A percentile compares a stretch with the other conserved stretches of the same genome.
These are phyloP conservation scores for Capsella bursapastoris DNA, from an alignment of 345 rosid genomes.

Conservation along the genomic window DNA sequence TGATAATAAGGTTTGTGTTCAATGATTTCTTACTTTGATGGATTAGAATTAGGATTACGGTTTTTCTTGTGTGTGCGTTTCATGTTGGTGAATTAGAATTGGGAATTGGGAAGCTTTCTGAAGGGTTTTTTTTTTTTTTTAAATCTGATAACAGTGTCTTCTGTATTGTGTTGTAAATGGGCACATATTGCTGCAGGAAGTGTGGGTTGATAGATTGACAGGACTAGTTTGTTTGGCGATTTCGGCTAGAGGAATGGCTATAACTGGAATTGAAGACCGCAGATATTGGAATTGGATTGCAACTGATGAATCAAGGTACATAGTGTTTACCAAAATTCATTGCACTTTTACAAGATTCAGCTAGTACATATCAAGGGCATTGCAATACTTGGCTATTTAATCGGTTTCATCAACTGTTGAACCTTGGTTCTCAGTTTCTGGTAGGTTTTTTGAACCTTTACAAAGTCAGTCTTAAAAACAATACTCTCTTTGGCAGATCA, in stretches of 20 bases:
- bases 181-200: slow-evolving; percentile 56
- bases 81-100: not conserved
- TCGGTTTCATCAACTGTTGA: not conserved
- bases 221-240: slow-evolving; percentile 85
- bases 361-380: not conserved
- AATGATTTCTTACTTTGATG: not conserved
- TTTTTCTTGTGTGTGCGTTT: not conserved
- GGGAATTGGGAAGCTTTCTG: slow-evolving; percentile 1
- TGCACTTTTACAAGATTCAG: not conserved
- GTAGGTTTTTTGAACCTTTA: not conserved
- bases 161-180: slow-evolving; percentile 11
- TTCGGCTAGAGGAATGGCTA: slow-evolving; percentile 78
- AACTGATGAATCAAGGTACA: slow-evolving; percentile 88
- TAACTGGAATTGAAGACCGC: slow-evolving; percentile 86
- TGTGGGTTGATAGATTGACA: slow-evolving; percentile 85
- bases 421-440: slow-evolving; percentile 10
- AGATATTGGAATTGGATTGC: slow-evolving; percentile 95
- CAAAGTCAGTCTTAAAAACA: not conserved
- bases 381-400: slow-evolving; percentile 3
- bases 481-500: not conserved
- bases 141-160: not conserved
- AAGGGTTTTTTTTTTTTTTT: too few species aligned
- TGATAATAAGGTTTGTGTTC: slow-evolving; percentile 63
- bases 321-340: not conserved
- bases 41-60: slow-evolving; percentile 17